Base-by-base conservation (phyloP, 768 basidiomycete genomes). In the Rhodosporidiobolus odoratus region DNA sequence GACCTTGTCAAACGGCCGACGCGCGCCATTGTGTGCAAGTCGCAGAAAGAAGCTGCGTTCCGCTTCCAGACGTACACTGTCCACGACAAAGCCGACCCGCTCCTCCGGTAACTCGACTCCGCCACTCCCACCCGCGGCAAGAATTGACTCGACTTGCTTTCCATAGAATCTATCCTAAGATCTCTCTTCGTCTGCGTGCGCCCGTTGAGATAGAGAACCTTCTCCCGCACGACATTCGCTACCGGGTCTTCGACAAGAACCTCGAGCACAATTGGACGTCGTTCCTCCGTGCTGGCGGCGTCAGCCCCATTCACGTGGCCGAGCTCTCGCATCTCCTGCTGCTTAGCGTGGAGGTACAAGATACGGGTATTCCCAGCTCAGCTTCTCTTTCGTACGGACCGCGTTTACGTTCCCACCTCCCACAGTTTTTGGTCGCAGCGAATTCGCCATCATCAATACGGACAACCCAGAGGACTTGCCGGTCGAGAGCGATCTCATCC, bases 381-480 rank as follows among this genome's bases (percentile, higher is more conserved):
- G 6, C 3, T 34, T 16, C 32, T 35, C 25, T n/a, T n/a, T 19
- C 56, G 12, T 5, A 10, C 32, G 32, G 41, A 61, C n/a, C 15
- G 10, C 2, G 6, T 25, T 34, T 17, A 50, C 23, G 21, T n/a
- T 50, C 48, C 15, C 21, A 23, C 9, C 13, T 15, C 10, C 32
- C 25, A 30, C 75, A 95, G 92, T 86, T 21, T 91, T 93, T 82
- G 89, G 89, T 76, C 89, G 92, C 23, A 95, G 93, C 78, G 94
- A 98, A 68, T 99, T 96, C 75, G 89, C 92, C 4, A 97, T 99
- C 80, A 94, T 99, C 81, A 97, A 92, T 77, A 91, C 91, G 23
- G 92, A 96, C 78, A 88, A 87, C 37, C 86, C 91, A 64, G 89
- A 92, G 5, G 93, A 93, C 80, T 92, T 92, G 73, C 89, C 89